Evolutionary conservation across 257 asterid species (phyloP).

Genomic region (Leptodermis oblonga): DNA sequence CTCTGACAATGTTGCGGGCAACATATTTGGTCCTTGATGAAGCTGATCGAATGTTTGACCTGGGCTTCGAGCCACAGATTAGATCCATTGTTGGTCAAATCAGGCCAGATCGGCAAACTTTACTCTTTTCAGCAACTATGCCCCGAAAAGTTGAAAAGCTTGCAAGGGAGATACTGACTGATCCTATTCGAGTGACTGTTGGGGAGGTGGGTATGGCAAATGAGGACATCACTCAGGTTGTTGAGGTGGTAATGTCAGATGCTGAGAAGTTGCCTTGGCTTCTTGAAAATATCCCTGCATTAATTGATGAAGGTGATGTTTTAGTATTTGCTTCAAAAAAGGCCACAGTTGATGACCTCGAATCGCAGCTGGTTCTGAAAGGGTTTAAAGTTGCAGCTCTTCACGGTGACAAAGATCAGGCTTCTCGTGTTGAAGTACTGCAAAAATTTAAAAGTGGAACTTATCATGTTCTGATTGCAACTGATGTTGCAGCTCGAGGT

Average conservation of each 20-base stretch:
- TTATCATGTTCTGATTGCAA: constrained; percentile 91
- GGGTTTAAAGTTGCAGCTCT: constrained; percentile 91
- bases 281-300: constrained; percentile 78
- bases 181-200: constrained; percentile 89
- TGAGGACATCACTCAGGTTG: constrained; percentile 91
- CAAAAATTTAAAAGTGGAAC: constrained; percentile 88
- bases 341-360: constrained; percentile 84
- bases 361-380: constrained; percentile 58
- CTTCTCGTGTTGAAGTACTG: constrained; percentile 89
- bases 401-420: constrained; percentile 97
- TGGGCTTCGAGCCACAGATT: constrained; percentile 97
- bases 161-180: constrained; percentile 91
- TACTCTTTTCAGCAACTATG: constrained; percentile 98
- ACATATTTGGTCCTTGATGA: constrained; percentile 96
- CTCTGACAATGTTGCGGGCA: constrained; percentile 72
- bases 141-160: constrained; percentile 93
- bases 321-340: constrained; percentile 92
- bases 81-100: constrained; percentile 95
- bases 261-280: constrained; percentile 89
- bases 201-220: constrained; percentile 99
- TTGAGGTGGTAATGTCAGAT: constrained; percentile 75
- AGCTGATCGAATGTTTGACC: constrained; percentile 99
- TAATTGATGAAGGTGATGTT: constrained; percentile 92
- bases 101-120: constrained; percentile 94
- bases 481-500: constrained; percentile 99